A percentile compares a stretch with the other conserved stretches of the same genome.
These are phyloP conservation scores for Phaeosphaeria sp. DNA, from an alignment of 2,329 filamentous ascomycete genomes.

Conservation along the genomic window DNA sequence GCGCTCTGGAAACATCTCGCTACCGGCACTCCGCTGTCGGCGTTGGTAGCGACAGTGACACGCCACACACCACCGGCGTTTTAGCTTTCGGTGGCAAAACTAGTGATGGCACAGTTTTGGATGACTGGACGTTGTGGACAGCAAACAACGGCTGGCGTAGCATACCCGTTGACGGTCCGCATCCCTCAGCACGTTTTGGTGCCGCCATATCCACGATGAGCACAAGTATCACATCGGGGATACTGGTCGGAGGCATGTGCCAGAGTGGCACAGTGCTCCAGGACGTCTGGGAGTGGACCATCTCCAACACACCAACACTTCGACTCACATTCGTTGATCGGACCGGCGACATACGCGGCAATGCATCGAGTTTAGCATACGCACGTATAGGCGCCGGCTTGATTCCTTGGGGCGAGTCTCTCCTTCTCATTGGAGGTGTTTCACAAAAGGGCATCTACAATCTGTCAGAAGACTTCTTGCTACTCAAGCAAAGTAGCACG, in stretches of 20 bases:
- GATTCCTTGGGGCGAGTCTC: slow-evolving; percentile 52
- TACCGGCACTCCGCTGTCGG: slow-evolving; percentile 75
- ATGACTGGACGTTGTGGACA: slow-evolving; percentile 55
- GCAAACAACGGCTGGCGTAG: slow-evolving; percentile 59
- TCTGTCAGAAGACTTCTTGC: slow-evolving; percentile 35
- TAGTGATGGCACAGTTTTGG: slow-evolving; percentile 49
- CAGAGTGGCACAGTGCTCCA: slow-evolving; percentile 67
- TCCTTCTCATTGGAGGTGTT: slow-evolving; percentile 63
- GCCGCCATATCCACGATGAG: slow-evolving; percentile 58
- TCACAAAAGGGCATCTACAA: slow-evolving; percentile 34
- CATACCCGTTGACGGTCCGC: slow-evolving; percentile 44
- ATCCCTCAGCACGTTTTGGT: slow-evolving; percentile 62
- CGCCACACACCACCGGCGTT: slow-evolving; percentile 50
- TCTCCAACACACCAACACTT: slow-evolving; percentile 40
- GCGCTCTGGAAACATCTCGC: slow-evolving; percentile 71
- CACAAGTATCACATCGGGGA: slow-evolving; percentile 58
- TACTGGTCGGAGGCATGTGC: slow-evolving; percentile 76
- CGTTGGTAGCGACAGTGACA: slow-evolving; percentile 50
- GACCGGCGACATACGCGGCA: slow-evolving; percentile 30
- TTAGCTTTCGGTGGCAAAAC: slow-evolving; percentile 56
- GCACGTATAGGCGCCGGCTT: slow-evolving; percentile 61
- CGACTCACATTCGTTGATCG: slow-evolving; percentile 37
- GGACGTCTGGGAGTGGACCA: slow-evolving; percentile 70
- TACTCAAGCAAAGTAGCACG: slow-evolving; percentile 26
- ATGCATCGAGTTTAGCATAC: slow-evolving; percentile 31